phyloP scores from a whole-genome alignment of 345 rosid genomes.

The Physaria fendleri region DNA sequence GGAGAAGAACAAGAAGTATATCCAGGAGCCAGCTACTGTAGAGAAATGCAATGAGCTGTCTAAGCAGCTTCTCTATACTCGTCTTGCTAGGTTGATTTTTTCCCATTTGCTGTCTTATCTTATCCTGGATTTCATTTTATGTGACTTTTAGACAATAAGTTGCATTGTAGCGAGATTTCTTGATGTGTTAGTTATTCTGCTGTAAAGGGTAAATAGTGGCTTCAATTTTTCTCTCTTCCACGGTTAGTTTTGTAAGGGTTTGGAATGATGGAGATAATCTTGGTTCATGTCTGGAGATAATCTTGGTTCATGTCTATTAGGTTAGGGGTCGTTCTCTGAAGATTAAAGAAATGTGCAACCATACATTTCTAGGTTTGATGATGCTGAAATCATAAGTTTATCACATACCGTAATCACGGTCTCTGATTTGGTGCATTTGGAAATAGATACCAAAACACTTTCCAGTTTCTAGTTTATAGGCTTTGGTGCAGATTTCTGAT shows the following conservation, averaged over 20 bases:
- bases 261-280: neutral
- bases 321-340: neutral
- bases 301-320: no score
- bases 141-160: neutral
- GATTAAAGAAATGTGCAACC: neutral
- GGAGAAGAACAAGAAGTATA: constrained; percentile 68
- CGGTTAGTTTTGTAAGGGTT: neutral
- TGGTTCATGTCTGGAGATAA: no score
- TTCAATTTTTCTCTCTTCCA: neutral
- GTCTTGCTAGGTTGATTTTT: constrained; percentile 69
- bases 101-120: neutral
- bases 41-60: constrained; percentile 69
- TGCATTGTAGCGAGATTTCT: neutral
- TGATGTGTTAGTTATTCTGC: neutral
- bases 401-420: no score
- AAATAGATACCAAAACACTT: neutral
- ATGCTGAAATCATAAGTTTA: neutral
- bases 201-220: neutral
- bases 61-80: constrained; percentile 77
- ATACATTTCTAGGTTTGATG: neutral
- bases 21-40: constrained; percentile 75
- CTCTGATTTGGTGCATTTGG: no score
- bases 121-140: no score
- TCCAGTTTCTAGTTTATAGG: neutral
- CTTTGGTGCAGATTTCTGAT: neutral